Evolutionary conservation across 208 protist species (phyloP).

Genomic region (Crithidia thermophila): DNA sequence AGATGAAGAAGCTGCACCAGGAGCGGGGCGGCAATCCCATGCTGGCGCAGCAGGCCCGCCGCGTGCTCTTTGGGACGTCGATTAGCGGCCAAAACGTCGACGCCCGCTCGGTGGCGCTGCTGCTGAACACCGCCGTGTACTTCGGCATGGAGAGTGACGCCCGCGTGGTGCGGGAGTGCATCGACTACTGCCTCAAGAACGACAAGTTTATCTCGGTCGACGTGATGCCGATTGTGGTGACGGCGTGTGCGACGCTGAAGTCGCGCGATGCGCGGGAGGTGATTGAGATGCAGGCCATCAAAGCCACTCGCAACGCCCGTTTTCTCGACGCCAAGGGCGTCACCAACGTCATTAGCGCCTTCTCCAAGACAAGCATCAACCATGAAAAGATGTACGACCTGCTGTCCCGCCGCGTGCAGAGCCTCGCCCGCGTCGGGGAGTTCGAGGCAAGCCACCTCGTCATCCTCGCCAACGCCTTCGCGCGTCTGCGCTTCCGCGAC

Average conservation of each 20-base stretch:
- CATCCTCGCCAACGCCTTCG: conserved; percentile 84
- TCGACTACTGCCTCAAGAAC: conserved; percentile 91
- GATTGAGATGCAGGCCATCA: conserved; percentile 91
- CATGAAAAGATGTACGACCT: conserved; percentile 84
- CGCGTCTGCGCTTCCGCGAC: conserved; percentile 78
- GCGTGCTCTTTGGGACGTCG: conserved; percentile 90
- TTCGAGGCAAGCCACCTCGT: conserved; percentile 90
- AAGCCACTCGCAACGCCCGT: conserved; percentile 81
- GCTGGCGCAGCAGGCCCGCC: conserved; percentile 90
- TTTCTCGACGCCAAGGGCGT: conserved; percentile 90
- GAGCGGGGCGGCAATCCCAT: conserved; percentile 90
- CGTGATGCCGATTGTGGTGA: conserved; percentile 86
- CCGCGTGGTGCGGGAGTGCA: conserved; percentile 89
- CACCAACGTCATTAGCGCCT: conserved; percentile 88
- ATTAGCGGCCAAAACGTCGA: conserved; percentile 87
- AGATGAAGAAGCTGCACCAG: conserved; percentile 93
- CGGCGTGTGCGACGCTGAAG: conserved; percentile 90
- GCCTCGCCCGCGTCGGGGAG: conserved; percentile 86
- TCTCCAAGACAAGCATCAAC: conserved; percentile 88
- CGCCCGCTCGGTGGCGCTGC: conserved; percentile 80
- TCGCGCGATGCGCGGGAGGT: conserved; percentile 91
- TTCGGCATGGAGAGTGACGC: conserved; percentile 94
- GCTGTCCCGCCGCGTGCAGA: conserved; percentile 87
- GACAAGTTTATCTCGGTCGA: conserved; percentile 90
- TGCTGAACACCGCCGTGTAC: conserved; percentile 93